phyloP scores from a whole-genome alignment of 495 filamentous ascomycete species.

The Aspergillus kassunensis region DNA sequence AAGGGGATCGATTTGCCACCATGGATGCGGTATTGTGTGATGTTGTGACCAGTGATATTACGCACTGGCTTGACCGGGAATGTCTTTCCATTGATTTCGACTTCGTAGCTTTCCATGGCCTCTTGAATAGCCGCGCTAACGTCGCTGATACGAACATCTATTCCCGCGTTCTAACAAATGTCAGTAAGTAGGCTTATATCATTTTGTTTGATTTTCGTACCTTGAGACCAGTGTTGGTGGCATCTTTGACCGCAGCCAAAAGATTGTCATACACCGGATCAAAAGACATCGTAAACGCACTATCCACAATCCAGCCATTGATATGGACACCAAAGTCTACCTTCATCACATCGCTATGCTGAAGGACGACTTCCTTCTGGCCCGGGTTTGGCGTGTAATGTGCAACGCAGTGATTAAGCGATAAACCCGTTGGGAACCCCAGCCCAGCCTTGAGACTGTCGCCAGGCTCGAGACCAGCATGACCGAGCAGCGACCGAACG shows the following conservation, averaged over 20 bases:
- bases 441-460: constrained; percentile 54
- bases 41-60: constrained; percentile 57
- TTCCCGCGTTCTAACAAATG: constrained; percentile 48
- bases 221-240: constrained; percentile 59
- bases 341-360: constrained; percentile 60
- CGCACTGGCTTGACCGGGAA: constrained; percentile 57
- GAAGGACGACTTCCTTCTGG: constrained; percentile 51
- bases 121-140: constrained; percentile 62
- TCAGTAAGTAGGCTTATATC: constrained; percentile 5
- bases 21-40: constrained; percentile 56
- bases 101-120: constrained; percentile 64
- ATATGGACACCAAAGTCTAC: constrained; percentile 66
- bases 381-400: constrained; percentile 64
- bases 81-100: constrained; percentile 52
- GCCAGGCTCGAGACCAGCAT: constrained; percentile 56
- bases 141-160: constrained; percentile 58
- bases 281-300: constrained; percentile 61
- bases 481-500: constrained; percentile 52
- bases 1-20: constrained; percentile 60
- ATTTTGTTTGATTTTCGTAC: constrained; percentile 19
- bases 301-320: constrained; percentile 63
- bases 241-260: constrained; percentile 56
- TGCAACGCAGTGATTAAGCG: constrained; percentile 57
- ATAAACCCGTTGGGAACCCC: constrained; percentile 61
- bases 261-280: constrained; percentile 60